Base-by-base conservation (phyloP, 257 asterid genomes). In the Nicotiana tabacum region DNA sequence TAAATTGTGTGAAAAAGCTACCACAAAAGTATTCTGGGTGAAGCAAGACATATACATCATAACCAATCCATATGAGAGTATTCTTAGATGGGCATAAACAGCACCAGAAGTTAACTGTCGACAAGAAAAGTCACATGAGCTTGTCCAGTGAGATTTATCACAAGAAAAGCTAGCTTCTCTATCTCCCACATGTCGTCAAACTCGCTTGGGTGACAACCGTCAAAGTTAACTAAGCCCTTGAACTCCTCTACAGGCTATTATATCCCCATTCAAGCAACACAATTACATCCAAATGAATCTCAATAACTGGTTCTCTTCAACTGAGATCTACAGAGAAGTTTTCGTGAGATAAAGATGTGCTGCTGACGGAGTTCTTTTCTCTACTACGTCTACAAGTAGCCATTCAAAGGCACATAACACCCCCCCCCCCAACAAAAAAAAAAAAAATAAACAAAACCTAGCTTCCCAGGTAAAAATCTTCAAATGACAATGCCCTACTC, bases 191-290 rank as follows among this genome's bases (percentile, higher is more conserved):
- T 7, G 62, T 51, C 15, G 16, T 48, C 62, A 48, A 74, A 51
- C 62, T 61, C 51, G 27, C 62, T 29, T 37, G 29, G 80, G 39
- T 74, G 35, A 74, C 27, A 74, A 13, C 80, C 43, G 43, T 15
- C 37, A 74, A 74, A 74, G 62, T 48, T 74, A 48, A 27, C 43
- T 51, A 74, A 74, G 39, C 80, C 62, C 43, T 48, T 27, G 62
- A 74, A 74, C 80, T 74, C 80, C 79, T 46, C 79, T 58, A 72
- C 39, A 8, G 39, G 39, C 6, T 72, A 72, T 21, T 72, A 46
- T 37, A 46, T 72, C 78, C 79, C 27, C 39, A 48, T 74, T 74
- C 80, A 24, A 48, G 39, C 43, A 27, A 48, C 51, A 74, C 56
- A 27, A 15, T 27, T 27, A 16, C 62, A 74, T 74, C 27, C 27